Percentiles rank a stretch among this genome's conserved stretches.
Conservation (phyloP, 768 basidiomycete species). For the Tricholoma saponaceum region DNA sequence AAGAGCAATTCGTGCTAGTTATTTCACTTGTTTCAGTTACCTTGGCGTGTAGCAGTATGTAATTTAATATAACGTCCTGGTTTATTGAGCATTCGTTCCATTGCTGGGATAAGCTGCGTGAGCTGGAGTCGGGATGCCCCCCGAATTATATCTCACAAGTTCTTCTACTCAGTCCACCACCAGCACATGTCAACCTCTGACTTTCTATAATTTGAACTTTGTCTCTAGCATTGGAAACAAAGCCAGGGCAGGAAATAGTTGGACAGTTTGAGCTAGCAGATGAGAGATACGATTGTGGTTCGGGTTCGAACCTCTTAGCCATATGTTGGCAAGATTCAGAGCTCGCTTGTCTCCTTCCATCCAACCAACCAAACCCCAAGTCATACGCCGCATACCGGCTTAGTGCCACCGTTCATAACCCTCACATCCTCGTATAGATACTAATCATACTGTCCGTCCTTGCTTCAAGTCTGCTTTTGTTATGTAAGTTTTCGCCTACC, state of each 20-base stretch:
- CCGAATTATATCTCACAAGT: constrained; percentile 11
- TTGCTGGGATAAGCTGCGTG: not conserved
- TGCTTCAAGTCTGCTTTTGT: constrained; percentile 13
- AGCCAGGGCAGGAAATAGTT: constrained; percentile 11
- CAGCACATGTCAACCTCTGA: constrained; percentile 8
- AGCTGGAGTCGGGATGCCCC: not conserved
- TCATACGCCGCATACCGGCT: constrained; percentile 2
- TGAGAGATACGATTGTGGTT: constrained; percentile 19
- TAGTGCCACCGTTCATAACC: not conserved
- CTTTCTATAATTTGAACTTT: constrained; percentile 9
- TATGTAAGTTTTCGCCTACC: constrained; percentile 29
- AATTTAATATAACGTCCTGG: constrained; percentile 11
- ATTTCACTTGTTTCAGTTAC: not conserved
- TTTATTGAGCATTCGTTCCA: constrained; percentile 8
- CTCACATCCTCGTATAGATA: constrained; percentile 7
- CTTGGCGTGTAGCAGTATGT: not conserved
- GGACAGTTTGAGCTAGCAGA: constrained; percentile 13
- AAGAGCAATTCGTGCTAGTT: not conserved
- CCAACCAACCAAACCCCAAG: constrained; percentile 7
- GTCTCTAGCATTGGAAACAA: constrained; percentile 11
- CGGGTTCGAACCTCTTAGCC: constrained; percentile 11
- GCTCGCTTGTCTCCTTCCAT: constrained; percentile 8
- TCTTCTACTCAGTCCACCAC: constrained; percentile 14
- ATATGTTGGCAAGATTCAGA: constrained; percentile 11
- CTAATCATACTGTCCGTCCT: constrained; percentile 5